Base-by-base conservation (phyloP, 2,329 filamentous ascomycete species). In the Juglanconis sp. region DNA sequence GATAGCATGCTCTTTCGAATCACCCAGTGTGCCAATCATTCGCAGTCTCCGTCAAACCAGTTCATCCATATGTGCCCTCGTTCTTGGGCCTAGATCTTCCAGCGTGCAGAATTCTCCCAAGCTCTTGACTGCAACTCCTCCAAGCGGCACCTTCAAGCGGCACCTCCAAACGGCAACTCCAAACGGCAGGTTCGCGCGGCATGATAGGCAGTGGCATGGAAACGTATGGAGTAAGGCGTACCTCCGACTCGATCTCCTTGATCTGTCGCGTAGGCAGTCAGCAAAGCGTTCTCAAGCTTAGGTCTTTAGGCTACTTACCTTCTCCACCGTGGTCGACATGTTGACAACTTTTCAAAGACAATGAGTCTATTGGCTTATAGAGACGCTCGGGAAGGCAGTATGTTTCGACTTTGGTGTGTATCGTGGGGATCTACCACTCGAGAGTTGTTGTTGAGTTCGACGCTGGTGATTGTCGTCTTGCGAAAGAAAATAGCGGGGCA, bases 241-340 rank as follows among this genome's bases (percentile, higher is more conserved):
- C 90, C 85, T 97, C 94, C 81, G 89, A 79, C 90, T 97, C 94
- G 77, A 97, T 91, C 71, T 94, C 91, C 78, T 96, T 96, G 84
- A 98, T 97, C 91, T 95, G 65, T 53, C 61, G 62, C 57, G 42
- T 17, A 31, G 24, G 47, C 49, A 56, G 68, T 77, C 69, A 79
- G 77, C 56, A 55, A 48, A 53, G 53, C 44, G 24, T 50, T 50
- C 56, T 46, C 35, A 47, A 49, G 52, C 35, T 42, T 59, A 24
- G 55, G 56, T 52, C 38, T 15, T 61, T 49, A 56, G 60, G 56
- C 49, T 42, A 70, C 83, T 68, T 73, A 91, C 92, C 89, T 98
- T 98, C 71, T 98, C 94, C 74, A 97, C 92, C 47, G 94, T 98
- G 63, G 94, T 98, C 83, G 94, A 84, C 95, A 98, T 98, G 76